Conservation (phyloP, 2,329 filamentous ascomycete species). For the Monilinia fructigena region DNA sequence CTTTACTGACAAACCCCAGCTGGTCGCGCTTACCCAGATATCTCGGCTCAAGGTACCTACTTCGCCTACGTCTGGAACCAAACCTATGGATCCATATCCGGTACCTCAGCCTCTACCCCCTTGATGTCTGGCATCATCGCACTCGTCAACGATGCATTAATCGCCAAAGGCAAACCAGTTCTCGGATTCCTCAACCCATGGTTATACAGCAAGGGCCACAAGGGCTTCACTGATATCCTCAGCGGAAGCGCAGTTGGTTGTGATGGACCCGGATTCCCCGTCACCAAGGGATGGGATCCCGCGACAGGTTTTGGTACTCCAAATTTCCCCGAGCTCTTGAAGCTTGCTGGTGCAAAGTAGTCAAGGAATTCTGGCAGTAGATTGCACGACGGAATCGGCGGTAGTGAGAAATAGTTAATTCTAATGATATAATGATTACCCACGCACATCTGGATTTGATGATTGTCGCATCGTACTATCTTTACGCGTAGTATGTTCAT, state of each 20-base stretch:
- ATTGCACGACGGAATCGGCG: no score
- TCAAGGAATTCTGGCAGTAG: no score
- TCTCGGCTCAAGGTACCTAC: constrained; percentile 57
- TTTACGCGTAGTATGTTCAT: no score
- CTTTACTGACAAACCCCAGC: constrained; percentile 19
- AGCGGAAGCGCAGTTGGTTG: constrained; percentile 43
- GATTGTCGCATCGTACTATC: neutral
- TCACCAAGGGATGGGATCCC: constrained; percentile 41
- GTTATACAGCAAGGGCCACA: constrained; percentile 42
- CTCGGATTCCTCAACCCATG: constrained; percentile 48
- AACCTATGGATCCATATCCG: constrained; percentile 44
- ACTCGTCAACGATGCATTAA: constrained; percentile 60
- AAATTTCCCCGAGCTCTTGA: constrained; percentile 15
- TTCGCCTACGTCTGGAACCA: constrained; percentile 47
- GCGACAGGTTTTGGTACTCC: constrained; percentile 43
- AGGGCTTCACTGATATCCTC: constrained; percentile 44
- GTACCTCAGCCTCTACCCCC: constrained; percentile 56
- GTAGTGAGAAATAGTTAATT: constrained; percentile 4
- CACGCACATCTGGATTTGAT: neutral
- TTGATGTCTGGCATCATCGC: constrained; percentile 56
- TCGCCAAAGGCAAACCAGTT: constrained; percentile 48
- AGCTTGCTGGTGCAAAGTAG: constrained; percentile 6
- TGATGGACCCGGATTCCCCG: constrained; percentile 34
- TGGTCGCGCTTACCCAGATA: constrained; percentile 52
- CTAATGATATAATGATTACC: constrained; percentile 8